Evolutionary conservation across 805 yeast species (phyloP).

Genomic region (Saturnispora halmiae): DNA sequence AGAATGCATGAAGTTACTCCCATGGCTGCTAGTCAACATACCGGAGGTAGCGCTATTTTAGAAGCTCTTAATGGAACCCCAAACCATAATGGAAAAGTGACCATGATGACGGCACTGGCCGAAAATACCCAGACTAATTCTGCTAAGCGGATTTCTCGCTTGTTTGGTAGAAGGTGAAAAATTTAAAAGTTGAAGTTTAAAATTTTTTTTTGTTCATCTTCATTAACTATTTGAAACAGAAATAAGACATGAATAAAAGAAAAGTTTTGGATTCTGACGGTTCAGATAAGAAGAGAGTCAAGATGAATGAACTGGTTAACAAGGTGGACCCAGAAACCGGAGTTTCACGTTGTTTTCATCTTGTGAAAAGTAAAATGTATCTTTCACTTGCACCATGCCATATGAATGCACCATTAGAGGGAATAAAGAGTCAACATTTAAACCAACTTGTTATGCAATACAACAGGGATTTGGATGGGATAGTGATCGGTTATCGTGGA

Average conservation of each 20-base stretch:
- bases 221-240: background rate
- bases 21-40: slow-evolving; percentile 2
- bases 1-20: slow-evolving; percentile 13
- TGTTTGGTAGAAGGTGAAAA: slow-evolving; percentile 7
- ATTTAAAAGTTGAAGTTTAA: background rate
- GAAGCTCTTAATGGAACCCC: slow-evolving; percentile 4
- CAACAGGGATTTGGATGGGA: slow-evolving; percentile 64
- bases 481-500: slow-evolving; percentile 71
- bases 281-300: slow-evolving; percentile 1
- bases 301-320: slow-evolving; percentile 10
- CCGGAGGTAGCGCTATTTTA: slow-evolving; percentile 6
- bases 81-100: slow-evolving; percentile 19
- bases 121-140: slow-evolving; percentile 7
- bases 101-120: slow-evolving; percentile 24
- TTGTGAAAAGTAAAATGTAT: slow-evolving; percentile 52
- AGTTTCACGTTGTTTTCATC: slow-evolving; percentile 60
- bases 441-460: slow-evolving; percentile 86
- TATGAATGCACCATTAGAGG: slow-evolving; percentile 58
- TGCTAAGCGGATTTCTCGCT: slow-evolving; percentile 5
- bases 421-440: slow-evolving; percentile 78
- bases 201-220: background rate
- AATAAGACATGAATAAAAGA: background rate
- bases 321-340: slow-evolving; percentile 29
- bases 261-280: background rate
- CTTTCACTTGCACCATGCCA: slow-evolving; percentile 85